Conservation (phyloP, 257 asterid genomes). For the Nicotiana sylvestris region DNA sequence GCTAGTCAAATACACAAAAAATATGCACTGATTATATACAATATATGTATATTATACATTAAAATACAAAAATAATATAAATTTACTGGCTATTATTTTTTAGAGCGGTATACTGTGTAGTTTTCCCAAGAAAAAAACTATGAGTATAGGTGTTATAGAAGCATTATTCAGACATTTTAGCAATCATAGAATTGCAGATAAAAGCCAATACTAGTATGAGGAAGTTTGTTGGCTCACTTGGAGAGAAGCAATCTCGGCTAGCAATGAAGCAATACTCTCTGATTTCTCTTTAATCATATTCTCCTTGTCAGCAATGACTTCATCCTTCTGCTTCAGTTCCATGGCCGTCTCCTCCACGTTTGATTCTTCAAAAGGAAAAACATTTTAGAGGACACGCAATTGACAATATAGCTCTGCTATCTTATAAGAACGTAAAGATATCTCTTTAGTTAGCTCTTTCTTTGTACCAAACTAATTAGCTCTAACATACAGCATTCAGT, state of each 20-base stretch:
- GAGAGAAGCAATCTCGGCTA: constrained; percentile 62
- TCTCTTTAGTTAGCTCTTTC: neutral
- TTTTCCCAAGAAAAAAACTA: neutral
- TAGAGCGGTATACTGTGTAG: too few relatives aligned
- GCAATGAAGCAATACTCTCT: constrained; percentile 50
- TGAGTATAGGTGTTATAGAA: neutral
- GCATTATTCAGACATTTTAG: neutral
- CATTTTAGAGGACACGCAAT: constrained; percentile 3
- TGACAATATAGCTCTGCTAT: neutral
- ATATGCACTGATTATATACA: too few relatives aligned
- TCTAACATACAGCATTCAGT: neutral
- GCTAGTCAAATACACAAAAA: too few relatives aligned
- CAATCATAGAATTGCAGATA: neutral
- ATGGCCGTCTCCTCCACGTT: constrained; percentile 49
- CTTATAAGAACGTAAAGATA: neutral
- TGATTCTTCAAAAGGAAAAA: constrained; percentile 45
- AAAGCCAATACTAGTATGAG: neutral
- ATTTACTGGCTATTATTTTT: too few relatives aligned
- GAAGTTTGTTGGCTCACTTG: constrained; percentile 44
- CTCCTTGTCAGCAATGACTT: constrained; percentile 59
- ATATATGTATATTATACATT: too few relatives aligned
- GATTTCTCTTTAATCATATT: constrained; percentile 59
- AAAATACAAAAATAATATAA: too few relatives aligned
- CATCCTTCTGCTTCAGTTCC: constrained; percentile 62
- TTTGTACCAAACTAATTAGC: neutral